These are phyloP conservation scores for Prunus campanulata DNA, from an alignment of 306 rosid genomes.

Conservation along the genomic window DNA sequence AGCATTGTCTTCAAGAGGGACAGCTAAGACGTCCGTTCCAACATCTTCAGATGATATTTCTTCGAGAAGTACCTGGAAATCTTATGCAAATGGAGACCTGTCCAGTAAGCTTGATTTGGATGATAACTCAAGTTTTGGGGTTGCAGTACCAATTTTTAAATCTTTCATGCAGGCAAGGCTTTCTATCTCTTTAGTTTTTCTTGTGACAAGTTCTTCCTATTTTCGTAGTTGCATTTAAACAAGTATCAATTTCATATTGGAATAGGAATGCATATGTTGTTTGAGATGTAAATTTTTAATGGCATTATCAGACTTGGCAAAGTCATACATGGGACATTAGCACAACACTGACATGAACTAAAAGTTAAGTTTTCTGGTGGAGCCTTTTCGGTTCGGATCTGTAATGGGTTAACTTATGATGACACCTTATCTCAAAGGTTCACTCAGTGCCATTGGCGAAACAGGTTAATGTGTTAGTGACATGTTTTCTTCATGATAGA, in stretches of 20 bases:
- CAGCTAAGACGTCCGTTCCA: slow-evolving; percentile 59
- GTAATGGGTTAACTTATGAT: neutral
- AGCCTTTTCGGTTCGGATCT: neutral
- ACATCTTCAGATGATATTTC: slow-evolving; percentile 60
- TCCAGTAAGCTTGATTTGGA: slow-evolving; percentile 73
- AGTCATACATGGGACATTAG: neutral
- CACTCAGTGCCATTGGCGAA: neutral
- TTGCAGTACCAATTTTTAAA: slow-evolving; percentile 88
- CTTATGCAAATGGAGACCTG: slow-evolving; percentile 72
- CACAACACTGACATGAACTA: neutral
- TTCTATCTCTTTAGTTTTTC: slow-evolving; percentile 16
- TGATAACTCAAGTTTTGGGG: slow-evolving; percentile 79
- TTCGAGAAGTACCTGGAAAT: slow-evolving; percentile 82
- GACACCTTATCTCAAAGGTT: neutral
- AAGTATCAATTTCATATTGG: neutral
- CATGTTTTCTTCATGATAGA: neutral
- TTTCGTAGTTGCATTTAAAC: neutral
- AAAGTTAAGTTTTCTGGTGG: neutral
- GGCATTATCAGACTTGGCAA: neutral
- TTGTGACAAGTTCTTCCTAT: neutral
- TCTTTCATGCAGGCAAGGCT: slow-evolving; percentile 85
- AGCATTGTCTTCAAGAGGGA: slow-evolving; percentile 85
- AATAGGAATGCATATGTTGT: neutral
- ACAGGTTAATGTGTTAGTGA: neutral
- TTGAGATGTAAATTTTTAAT: neutral